Base-by-base conservation (phyloP, 352 stramenopile species). In the Globisporangium acanthophoron region DNA sequence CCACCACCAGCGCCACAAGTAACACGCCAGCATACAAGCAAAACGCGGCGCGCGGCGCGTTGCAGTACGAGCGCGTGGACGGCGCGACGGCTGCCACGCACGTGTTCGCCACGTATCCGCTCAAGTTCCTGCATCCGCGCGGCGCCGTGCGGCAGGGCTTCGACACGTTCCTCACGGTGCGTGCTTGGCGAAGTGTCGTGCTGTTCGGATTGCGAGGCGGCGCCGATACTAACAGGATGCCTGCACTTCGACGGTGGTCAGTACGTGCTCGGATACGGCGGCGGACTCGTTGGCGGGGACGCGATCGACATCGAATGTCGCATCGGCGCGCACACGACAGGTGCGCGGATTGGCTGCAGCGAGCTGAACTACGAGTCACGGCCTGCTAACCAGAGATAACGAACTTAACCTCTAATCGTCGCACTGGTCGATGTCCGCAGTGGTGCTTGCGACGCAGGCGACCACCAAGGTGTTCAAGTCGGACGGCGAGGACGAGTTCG, bases 391-490 rank as follows among this genome's bases (percentile, higher is more conserved):
- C 8, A 9, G 31, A 35, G 8, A 9, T 35, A 7, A 4, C 31
- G 31, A 35, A 35, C 31, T 9, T 29, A 21, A 13, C 41, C 37
- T 15, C 15, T 64, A 45, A 29, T 41, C 44, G 2, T 64, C 49
- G 52, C 13, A 35, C 11, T 52, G 13, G 15, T 49, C 46, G 41
- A 33, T 15, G 61, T 63, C 50, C 21, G 24, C 37, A 90, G 81
- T 85, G 29, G 81, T 92, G 20, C 62, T 95, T 43, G 75, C 67
- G 24, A 95, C 83, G 8, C 85, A 95, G 51, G 81, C 85, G 21
- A 93, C 85, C 3, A 95, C 85, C n/a, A 95, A 95, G 56, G 83
- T 95, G 48, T 95, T 91, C 70, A 92, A 92, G 61, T 67, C 77
- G 13, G 70, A 79, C 31, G 64, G 66, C 16, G 64, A 76, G 12